Base-by-base conservation (phyloP, 352 stramenopile species). In the Globisporangium mamillatum region DNA sequence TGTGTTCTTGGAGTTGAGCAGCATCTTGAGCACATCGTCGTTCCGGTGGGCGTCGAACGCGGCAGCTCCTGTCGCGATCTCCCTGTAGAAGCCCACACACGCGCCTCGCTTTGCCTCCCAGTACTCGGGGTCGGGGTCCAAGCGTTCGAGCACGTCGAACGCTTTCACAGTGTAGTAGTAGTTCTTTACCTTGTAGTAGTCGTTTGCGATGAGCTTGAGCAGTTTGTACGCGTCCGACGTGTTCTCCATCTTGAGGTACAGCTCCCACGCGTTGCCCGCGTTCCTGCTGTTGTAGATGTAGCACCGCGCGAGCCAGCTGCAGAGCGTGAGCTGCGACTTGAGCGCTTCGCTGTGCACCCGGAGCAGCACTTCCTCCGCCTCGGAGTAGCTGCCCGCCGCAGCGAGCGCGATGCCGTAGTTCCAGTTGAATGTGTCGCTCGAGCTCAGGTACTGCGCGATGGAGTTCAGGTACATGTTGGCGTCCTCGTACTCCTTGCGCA, bases 61-160 rank as follows among this genome's bases (percentile, higher is more conserved):
- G 41, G 56, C 78, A 66, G 81, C 58, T 16, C 80, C 80, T 2
- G 58, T 68, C 14, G 80, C 82, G 29, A 92, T 73, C 56, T 81
- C 82, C 4, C 77, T 75, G 64, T 90, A 91, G 68, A 82, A 90
- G 2, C 82, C 84, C 9, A 91, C 22, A 34, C 82, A 91, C 6
- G 84, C 84, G 3, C 84, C 84, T 25, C 82, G 82, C 66, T 94
- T 94, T 5, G 75, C 86, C 66, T 92, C 84, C 84, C 86, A 94
- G 63, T 88, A 84, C 71, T 92, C 81, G 1, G 82, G 82, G 20
- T 92, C 81, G 7, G 82, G 72, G 54, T 92, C 84, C n/a, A 92
- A 54, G 9, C 80, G 77, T 56, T 92, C 82, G 14, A 94, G 76
- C 44, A 92, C 83, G 55, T 91, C 82, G 48, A 94, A 94, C 6